Evolutionary conservation across 2,329 filamentous ascomycete genomes (phyloP), one percentile per base, ranked within the genome.

Genomic region (Ascochyta lentis): DNA sequence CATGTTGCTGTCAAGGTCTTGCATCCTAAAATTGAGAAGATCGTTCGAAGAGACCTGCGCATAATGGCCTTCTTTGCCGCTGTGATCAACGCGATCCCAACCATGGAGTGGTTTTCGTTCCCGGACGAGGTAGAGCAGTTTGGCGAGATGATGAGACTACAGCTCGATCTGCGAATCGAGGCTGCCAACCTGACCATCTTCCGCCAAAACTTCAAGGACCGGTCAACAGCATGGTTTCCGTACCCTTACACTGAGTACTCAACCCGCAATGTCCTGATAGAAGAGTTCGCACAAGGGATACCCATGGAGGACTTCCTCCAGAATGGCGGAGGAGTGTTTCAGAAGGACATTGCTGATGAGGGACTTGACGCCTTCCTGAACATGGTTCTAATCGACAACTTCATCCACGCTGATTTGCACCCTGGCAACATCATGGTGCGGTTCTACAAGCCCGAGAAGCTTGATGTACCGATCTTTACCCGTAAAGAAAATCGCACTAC

Each of bases 341-440:
- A 97, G 72, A 87, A 91, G 67, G 94, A 97, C 62, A 96, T 99
- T 60, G 93, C 95, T 3, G 89, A 96, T 54, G 94, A 98, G 78
- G 95, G 95, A 0, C 84, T 99, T 0, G 93, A 99, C 73, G 93
- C 94, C 3, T 99, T 99, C 76, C 79, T 99, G 45, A 91, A 93
- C 68, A 99, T 99, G 95, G 80, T 99, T 15, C 83, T 99, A 12
- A 89, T 99, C 35, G 95, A 99, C 76, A 99, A 99, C 74, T 99
- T 99, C 74, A 89, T 97, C 24, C 95, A 99, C 71, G 94, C 95
- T 5, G 95, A 99, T 72, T 80, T 99, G 27, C 95, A 99, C 72
- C 95, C 95, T 0, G 95, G 95, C 24, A 99, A 99, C 74, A 98
- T 99, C 77, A 98, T 99, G 93, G 94, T 99, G 42, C 92, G 96